Percentiles rank a stretch among this genome's conserved stretches.
Evolutionary conservation across 306 rosid genomes (phyloP).

Genomic region (Prunus mongolica): DNA sequence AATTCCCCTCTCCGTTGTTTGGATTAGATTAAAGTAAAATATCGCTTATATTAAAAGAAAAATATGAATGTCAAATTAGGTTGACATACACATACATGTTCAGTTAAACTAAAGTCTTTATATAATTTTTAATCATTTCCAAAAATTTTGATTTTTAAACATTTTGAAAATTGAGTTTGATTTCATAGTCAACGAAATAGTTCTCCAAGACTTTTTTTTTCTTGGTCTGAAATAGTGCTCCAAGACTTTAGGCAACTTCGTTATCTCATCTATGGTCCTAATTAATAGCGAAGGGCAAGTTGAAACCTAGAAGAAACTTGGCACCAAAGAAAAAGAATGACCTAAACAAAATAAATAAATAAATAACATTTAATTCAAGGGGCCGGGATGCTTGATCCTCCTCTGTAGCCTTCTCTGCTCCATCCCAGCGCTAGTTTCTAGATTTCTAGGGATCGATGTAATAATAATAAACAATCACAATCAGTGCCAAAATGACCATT

Average conservation of each 20-base stretch:
- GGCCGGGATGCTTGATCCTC: not conserved
- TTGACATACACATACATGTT: not conserved
- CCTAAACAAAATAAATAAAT: not conserved
- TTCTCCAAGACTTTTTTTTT: too few relatives aligned
- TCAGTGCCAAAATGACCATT: conserved; percentile 19
- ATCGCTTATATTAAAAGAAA: too few relatives aligned
- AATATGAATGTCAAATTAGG: conserved; percentile 2
- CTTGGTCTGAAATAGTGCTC: not conserved
- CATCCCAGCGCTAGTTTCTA: not conserved
- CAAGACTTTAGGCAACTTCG: not conserved
- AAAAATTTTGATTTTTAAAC: not conserved
- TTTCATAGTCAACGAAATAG: not conserved
- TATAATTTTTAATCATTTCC: not conserved
- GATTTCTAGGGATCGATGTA: conserved; percentile 53
- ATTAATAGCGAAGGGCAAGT: too few relatives aligned
- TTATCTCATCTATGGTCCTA: not conserved
- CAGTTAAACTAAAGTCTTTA: not conserved
- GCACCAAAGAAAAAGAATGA: not conserved
- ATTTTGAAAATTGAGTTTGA: not conserved
- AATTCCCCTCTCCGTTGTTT: too few relatives aligned
- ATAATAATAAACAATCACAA: not conserved
- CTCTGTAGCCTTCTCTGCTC: not conserved
- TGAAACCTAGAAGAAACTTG: too few relatives aligned
- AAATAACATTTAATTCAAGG: not conserved
- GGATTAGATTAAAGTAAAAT: too few relatives aligned